phyloP scores from a whole-genome alignment of 225 moss, liverwort and hornwort genomes.

The Anthoceros angustus region DNA sequence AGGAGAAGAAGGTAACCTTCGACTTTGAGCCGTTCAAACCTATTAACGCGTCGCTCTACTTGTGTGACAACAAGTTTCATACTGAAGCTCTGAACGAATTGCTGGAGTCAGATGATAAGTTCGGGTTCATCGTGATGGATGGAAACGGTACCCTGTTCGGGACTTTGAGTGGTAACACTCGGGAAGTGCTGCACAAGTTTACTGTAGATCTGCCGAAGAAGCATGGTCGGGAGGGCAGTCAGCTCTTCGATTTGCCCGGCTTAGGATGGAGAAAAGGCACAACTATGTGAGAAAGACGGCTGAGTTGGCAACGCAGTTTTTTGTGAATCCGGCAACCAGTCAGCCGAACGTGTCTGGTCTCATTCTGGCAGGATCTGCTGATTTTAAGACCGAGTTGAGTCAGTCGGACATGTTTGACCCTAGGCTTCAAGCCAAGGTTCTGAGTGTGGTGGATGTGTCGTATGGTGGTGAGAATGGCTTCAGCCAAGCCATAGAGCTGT shows the following conservation, averaged over 20 bases:
- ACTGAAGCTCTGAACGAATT: slow-evolving; percentile 88
- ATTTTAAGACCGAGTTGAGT: slow-evolving; percentile 90
- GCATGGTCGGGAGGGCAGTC: slow-evolving; percentile 92
- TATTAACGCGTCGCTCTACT: slow-evolving; percentile 73
- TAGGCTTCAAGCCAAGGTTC: slow-evolving; percentile 72
- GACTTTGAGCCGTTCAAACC: slow-evolving; percentile 94
- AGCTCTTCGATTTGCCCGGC: slow-evolving; percentile 71
- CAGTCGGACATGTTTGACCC: slow-evolving; percentile 98
- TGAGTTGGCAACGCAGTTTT: slow-evolving; percentile 84
- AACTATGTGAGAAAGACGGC: slow-evolving; percentile 95
- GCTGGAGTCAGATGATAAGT: slow-evolving; percentile 90
- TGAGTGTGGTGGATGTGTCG: slow-evolving; percentile 89
- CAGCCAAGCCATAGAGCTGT: slow-evolving; percentile 85
- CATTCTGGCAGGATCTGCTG: slow-evolving; percentile 80
- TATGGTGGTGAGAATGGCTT: slow-evolving; percentile 91
- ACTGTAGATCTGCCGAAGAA: slow-evolving; percentile 94
- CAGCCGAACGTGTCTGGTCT: slow-evolving; percentile 85
- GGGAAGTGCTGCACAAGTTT: slow-evolving; percentile 90
- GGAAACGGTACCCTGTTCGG: slow-evolving; percentile 92
- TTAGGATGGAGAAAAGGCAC: slow-evolving; percentile 95
- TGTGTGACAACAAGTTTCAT: slow-evolving; percentile 91
- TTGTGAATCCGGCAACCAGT: slow-evolving; percentile 75
- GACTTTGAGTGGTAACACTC: slow-evolving; percentile 75
- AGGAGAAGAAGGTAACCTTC: slow-evolving; percentile 95
- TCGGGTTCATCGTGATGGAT: slow-evolving; percentile 93